Evolutionary conservation across 495 filamentous ascomycete genomes (phyloP).

Genomic region (Podospora pseudocomata): DNA sequence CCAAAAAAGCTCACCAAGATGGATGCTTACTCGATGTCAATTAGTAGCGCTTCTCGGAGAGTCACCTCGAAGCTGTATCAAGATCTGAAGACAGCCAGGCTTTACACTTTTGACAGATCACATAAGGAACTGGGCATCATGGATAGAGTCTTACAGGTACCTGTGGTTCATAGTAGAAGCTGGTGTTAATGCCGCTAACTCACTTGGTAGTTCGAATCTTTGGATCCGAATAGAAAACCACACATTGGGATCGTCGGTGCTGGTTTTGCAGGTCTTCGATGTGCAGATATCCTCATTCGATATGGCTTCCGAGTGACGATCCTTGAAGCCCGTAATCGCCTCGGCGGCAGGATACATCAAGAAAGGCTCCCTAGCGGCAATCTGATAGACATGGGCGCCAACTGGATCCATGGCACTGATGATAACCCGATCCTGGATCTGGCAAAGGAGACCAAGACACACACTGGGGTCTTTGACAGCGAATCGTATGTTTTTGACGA

Average conservation of each 20-base stretch:
- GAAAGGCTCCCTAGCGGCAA: slow-evolving; percentile 45
- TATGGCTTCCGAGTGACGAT: slow-evolving; percentile 80
- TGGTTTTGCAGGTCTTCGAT: slow-evolving; percentile 81
- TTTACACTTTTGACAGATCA: slow-evolving; percentile 1
- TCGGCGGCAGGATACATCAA: slow-evolving; percentile 75
- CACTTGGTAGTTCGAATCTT: slow-evolving; percentile 33
- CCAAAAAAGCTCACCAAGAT: slow-evolving; percentile 29
- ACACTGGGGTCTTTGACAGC: slow-evolving; percentile 56
- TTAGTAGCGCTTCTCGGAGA: slow-evolving; percentile 40
- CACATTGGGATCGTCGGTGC: slow-evolving; percentile 77
- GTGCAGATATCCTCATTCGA: slow-evolving; percentile 75
- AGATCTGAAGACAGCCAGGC: slow-evolving; percentile 39
- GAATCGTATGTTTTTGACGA: slow-evolving; percentile 58
- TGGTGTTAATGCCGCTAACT: neutral
- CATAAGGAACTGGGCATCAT: slow-evolving; percentile 29
- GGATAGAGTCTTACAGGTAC: slow-evolving; percentile 28
- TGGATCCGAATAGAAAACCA: slow-evolving; percentile 33
- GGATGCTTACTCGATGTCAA: slow-evolving; percentile 51
- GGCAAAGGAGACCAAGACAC: slow-evolving; percentile 63
- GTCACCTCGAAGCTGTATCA: slow-evolving; percentile 46
- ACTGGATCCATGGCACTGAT: slow-evolving; percentile 91
- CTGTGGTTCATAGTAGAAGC: neutral
- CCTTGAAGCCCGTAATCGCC: slow-evolving; percentile 75
- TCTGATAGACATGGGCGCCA: slow-evolving; percentile 69
- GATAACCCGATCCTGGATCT: slow-evolving; percentile 82